Conservation (phyloP, 2,329 filamentous ascomycete species). For the Trichoderma brevicompactum region DNA sequence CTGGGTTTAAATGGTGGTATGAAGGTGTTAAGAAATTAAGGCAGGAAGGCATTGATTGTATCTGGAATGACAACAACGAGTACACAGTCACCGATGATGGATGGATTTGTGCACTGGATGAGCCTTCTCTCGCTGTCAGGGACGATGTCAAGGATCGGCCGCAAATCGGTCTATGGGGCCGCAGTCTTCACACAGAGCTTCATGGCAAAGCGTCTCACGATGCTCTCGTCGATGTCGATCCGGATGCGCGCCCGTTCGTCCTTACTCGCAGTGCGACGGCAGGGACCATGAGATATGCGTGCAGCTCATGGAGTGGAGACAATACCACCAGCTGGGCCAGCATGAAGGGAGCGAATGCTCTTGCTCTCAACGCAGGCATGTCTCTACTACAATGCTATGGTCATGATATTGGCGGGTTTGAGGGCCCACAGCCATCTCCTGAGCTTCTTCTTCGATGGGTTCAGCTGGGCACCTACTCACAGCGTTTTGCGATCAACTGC, state of each 20-base stretch:
- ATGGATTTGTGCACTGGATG: constrained; percentile 65
- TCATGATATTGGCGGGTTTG: constrained; percentile 77
- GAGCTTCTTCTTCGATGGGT: constrained; percentile 75
- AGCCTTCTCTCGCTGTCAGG: constrained; percentile 43
- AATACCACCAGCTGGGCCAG: constrained; percentile 75
- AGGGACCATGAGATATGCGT: constrained; percentile 70
- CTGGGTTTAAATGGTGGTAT: constrained; percentile 73
- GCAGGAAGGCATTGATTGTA: constrained; percentile 68
- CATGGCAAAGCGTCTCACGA: constrained; percentile 74
- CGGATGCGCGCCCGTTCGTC: constrained; percentile 66
- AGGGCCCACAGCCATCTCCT: constrained; percentile 71
- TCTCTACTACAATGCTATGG: constrained; percentile 72
- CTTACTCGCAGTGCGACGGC: constrained; percentile 72
- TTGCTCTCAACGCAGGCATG: constrained; percentile 70
- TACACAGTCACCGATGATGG: constrained; percentile 69
- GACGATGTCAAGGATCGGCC: constrained; percentile 46
- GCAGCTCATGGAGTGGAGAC: constrained; percentile 75
- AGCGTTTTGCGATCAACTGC: constrained; percentile 77
- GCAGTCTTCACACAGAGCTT: constrained; percentile 70
- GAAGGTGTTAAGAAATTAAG: constrained; percentile 67
- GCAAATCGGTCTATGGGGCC: constrained; percentile 69
- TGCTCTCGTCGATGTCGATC: constrained; percentile 62
- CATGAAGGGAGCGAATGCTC: constrained; percentile 72
- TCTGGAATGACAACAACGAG: constrained; percentile 83
- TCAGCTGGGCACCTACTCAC: constrained; percentile 70